phyloP scores from a whole-genome alignment of 352 stramenopile species.

The Stramenopiles sp. region DNA sequence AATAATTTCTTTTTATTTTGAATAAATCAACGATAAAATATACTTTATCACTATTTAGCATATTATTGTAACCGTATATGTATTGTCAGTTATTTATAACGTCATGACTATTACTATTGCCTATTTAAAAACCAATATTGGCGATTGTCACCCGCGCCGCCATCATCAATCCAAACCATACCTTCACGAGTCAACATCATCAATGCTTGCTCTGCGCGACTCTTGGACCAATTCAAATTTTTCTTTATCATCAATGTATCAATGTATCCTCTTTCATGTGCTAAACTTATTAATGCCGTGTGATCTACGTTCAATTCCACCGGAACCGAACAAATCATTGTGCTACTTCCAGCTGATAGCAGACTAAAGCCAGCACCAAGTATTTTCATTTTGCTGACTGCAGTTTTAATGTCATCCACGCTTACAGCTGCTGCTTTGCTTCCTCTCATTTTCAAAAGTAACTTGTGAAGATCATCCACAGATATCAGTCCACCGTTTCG shows the following conservation, averaged over 20 bases:
- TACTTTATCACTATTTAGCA: too few species aligned
- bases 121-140: slow-evolving; percentile 5
- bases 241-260: not conserved
- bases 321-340: slow-evolving; percentile 1
- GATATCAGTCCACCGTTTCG: slow-evolving; percentile 46
- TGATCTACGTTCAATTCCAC: not conserved
- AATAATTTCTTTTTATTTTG: too few species aligned
- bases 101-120: too few species aligned
- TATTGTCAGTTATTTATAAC: too few species aligned
- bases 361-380: not conserved
- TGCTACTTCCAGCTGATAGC: not conserved
- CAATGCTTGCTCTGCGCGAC: not conserved
- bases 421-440: not conserved
- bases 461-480: slow-evolving; percentile 5
- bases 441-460: not conserved
- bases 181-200: slow-evolving; percentile 2
- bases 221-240: slow-evolving; percentile 4
- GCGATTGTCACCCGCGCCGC: not conserved
- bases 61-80: too few species aligned
- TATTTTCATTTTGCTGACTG: slow-evolving; percentile 1
- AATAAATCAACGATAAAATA: too few species aligned
- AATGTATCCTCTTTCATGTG: not conserved
- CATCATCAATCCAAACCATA: slow-evolving; percentile 4
- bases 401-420: not conserved
- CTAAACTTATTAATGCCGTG: slow-evolving; percentile 1